A percentile compares a stretch with the other conserved stretches of the same genome.
These are phyloP conservation scores for Arthromyces matolae DNA, from an alignment of 768 basidiomycete genomes.

Conservation along the genomic window DNA sequence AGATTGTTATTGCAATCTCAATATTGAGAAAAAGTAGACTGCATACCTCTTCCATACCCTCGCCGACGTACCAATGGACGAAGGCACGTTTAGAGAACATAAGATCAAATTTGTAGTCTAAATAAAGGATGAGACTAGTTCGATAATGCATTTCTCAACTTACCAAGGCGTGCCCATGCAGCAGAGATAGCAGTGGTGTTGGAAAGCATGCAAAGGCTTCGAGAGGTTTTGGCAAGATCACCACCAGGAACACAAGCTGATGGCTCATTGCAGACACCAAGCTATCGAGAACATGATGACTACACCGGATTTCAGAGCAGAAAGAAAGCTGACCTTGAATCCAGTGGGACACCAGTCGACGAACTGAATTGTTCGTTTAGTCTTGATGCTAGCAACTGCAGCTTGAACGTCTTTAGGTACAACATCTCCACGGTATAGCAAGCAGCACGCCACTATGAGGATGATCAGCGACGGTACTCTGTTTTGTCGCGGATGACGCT, in stretches of 20 bases:
- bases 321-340: conserved; percentile 61
- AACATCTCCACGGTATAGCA: conserved; percentile 94
- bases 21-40: background rate
- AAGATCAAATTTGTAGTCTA: conserved; percentile 97
- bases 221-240: conserved; percentile 89
- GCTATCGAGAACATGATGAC: conserved; percentile 39
- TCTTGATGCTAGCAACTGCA: conserved; percentile 92
- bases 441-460: conserved; percentile 76
- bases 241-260: conserved; percentile 90
- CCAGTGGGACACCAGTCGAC: conserved; percentile 99
- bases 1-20: background rate
- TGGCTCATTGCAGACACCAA: conserved; percentile 97
- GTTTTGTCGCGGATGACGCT: conserved; percentile 27
- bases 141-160: conserved; percentile 13
- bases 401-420: conserved; percentile 95
- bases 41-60: conserved; percentile 96
- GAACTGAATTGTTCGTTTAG: conserved; percentile 96
- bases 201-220: conserved; percentile 97
- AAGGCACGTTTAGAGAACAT: conserved; percentile 96
- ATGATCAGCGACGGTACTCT: conserved; percentile 14
- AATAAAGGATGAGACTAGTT: conserved; percentile 9
- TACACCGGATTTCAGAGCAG: background rate
- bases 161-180: conserved; percentile 87
- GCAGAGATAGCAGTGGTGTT: conserved; percentile 93
- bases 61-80: conserved; percentile 94